Evolutionary conservation across 2,329 filamentous ascomycete genomes (phyloP), one percentile per base, ranked within the genome.

Genomic region (Alternaria ventricosa): DNA sequence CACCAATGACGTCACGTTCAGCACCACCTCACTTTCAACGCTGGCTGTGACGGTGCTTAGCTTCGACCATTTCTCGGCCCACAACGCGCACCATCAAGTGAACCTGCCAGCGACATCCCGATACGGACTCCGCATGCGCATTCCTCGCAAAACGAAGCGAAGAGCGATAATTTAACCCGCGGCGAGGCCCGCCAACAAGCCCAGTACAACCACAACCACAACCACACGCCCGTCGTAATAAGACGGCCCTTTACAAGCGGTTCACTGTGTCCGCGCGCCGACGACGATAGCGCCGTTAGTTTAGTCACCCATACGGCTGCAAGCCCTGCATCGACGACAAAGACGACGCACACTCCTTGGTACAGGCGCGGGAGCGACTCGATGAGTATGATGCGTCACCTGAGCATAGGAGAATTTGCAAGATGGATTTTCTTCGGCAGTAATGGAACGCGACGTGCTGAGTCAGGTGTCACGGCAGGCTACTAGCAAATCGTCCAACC

Each of bases 231-330:
- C 15, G 33, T 36, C 33, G 13, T 36, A 13, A 0, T 7, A 2
- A n/a, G 33, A 36, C 33, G 0, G 7, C 7, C 0, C 7, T 36
- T 1, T 0, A 5, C 0, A 3, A 36, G 33, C 15, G 7, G 13
- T 3, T 4, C 7, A 2, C 33, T n/a, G 7, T n/a, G 3, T n/a
- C 33, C 7, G 33, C 15, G 33, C 13, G 33, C 30, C 4, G 30
- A 36, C 30, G 13, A 36, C 4, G 15, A 36, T 36, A 0, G 33
- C 15, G 33, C 33, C 4, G 33, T 36, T 3, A 0, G 15, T 36
- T n/a, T 5, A n/a, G 4, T 36, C 2, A 36, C 33, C 13, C 33
- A 36, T 1, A 9, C 33, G 33, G 0, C 33, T 36, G 33, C 33
- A 36, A 36, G n/a, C 15, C 1, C 33, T n/a, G 7, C 0, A 36